Percentiles rank a stretch among this genome's conserved stretches.
phyloP scores from a whole-genome alignment of 176 grass and related monocot genomes.

The Guadua angustifolia region DNA sequence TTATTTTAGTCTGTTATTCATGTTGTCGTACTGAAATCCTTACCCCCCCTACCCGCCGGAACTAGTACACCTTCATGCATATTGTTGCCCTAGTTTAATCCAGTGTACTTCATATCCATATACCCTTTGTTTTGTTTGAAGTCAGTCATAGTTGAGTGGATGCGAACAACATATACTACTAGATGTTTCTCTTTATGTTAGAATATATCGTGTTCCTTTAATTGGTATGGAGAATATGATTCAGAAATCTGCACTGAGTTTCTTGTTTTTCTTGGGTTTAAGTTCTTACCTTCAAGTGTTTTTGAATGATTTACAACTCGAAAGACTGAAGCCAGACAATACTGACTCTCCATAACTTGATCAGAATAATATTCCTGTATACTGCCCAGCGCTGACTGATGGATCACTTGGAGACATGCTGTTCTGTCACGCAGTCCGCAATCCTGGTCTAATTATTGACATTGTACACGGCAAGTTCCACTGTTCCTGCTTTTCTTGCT shows the following conservation, averaged over 20 bases:
- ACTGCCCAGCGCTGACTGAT: conserved; percentile 90
- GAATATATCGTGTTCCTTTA: neutral
- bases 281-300: neutral
- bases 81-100: neutral
- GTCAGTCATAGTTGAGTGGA: neutral
- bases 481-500: conserved; percentile 15
- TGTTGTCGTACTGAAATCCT: neutral
- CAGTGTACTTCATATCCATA: neutral
- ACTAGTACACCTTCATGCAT: neutral
- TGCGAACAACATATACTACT: neutral
- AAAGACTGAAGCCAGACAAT: neutral
- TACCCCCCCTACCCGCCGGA: too few species aligned
- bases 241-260: neutral
- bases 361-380: conserved; percentile 85
- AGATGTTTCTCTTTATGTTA: neutral
- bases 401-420: conserved; percentile 97
- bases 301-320: neutral
- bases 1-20: neutral
- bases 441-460: conserved; percentile 90
- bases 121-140: neutral
- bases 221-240: neutral
- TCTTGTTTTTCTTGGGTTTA: neutral
- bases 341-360: conserved; percentile 43
- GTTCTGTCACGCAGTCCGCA: conserved; percentile 85
- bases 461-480: conserved; percentile 80